Percentiles rank a stretch among this genome's conserved stretches.
Conservation (phyloP, 2,329 filamentous ascomycete species). For the Cercospora zeae-maydis region DNA sequence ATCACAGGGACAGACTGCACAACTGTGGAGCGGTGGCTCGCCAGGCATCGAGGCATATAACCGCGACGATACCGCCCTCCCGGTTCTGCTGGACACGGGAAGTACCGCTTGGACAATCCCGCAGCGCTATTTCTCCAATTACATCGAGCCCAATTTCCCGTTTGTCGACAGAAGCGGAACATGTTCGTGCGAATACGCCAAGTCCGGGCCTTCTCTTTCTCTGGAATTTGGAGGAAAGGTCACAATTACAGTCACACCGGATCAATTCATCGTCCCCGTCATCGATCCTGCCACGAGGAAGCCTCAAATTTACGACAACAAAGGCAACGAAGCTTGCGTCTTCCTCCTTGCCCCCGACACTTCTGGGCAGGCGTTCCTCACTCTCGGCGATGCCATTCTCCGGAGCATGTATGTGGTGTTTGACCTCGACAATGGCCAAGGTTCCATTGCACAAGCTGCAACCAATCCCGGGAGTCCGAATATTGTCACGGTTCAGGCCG, state of each 20-base stretch:
- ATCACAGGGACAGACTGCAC: slow-evolving; percentile 18
- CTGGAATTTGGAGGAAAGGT: slow-evolving; percentile 31
- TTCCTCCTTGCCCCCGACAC: slow-evolving; percentile 29
- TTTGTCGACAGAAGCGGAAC: slow-evolving; percentile 23
- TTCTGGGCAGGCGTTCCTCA: slow-evolving; percentile 22
- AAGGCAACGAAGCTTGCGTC: slow-evolving; percentile 24
- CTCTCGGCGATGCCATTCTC: slow-evolving; percentile 34
- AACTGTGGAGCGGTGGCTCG: slow-evolving; percentile 25
- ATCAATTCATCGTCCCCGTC: slow-evolving; percentile 32
- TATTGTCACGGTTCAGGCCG: slow-evolving; percentile 30
- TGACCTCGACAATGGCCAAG: slow-evolving; percentile 37
- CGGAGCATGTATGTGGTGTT: slow-evolving; percentile 37
- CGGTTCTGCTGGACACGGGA: slow-evolving; percentile 36
- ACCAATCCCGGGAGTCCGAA: slow-evolving; percentile 26
- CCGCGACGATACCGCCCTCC: slow-evolving; percentile 19
- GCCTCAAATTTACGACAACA: slow-evolving; percentile 15
- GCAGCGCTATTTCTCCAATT: slow-evolving; percentile 24
- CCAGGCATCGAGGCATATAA: slow-evolving; percentile 22
- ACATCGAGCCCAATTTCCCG: slow-evolving; percentile 24
- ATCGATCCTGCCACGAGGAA: slow-evolving; percentile 29
- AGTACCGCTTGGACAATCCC: slow-evolving; percentile 31
- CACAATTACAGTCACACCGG: slow-evolving; percentile 30
- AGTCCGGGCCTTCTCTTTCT: slow-evolving; percentile 27
- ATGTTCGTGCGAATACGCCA: slow-evolving; percentile 28
- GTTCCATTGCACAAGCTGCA: slow-evolving; percentile 34